phyloP scores from a whole-genome alignment of 139 green algal genomes.

The Haematococcus sp. region DNA sequence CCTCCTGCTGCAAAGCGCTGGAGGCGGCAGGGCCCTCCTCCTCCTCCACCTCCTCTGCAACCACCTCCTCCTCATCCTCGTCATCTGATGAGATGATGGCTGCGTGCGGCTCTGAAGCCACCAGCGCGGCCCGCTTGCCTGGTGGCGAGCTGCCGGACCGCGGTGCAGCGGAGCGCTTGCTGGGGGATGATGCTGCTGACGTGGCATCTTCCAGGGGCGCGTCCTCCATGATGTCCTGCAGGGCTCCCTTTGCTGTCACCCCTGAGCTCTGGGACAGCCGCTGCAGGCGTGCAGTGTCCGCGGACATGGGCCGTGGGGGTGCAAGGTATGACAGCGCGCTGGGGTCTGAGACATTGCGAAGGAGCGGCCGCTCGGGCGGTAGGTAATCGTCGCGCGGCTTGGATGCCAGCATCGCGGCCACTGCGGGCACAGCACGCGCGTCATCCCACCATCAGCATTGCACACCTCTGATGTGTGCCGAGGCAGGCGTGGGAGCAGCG shows the following conservation, averaged over 20 bases:
- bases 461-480: too few species aligned
- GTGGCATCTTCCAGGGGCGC: neutral
- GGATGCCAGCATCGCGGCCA: neutral
- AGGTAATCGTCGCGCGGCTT: slow-evolving; percentile 3
- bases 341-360: neutral
- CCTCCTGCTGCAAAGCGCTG: neutral
- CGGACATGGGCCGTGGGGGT: slow-evolving; percentile 13
- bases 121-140: too few species aligned
- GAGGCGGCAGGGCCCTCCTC: neutral
- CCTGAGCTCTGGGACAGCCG: neutral
- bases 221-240: slow-evolving; percentile 19
- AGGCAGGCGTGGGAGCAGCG: too few species aligned
- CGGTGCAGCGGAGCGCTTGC: neutral
- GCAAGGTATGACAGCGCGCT: slow-evolving; percentile 7
- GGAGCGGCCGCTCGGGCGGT: neutral
- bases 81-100: neutral
- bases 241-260: neutral
- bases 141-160: too few species aligned
- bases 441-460: too few species aligned
- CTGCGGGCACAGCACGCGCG: too few species aligned
- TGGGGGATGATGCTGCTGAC: neutral
- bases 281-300: neutral
- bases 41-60: neutral
- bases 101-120: too few species aligned
- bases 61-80: slow-evolving; percentile 1